Evolutionary conservation across 1,139 yeast genomes (phyloP).

Genomic region (Yamadazyma diddensiae): DNA sequence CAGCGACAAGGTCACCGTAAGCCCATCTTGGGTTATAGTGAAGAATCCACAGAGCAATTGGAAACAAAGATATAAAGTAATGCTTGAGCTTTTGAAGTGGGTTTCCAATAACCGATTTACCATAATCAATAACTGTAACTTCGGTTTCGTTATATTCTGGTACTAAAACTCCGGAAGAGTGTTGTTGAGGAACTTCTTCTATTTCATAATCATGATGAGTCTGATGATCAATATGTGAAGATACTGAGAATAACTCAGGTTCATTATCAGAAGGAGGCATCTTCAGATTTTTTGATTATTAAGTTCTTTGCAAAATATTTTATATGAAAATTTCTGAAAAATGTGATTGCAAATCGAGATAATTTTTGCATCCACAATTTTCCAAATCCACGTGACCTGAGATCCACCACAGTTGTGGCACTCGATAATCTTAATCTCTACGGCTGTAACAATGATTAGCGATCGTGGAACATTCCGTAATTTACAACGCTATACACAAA

Average conservation of each 20-base stretch:
- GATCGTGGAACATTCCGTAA: no score
- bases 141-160: conserved; percentile 42
- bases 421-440: no score
- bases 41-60: conserved; percentile 76
- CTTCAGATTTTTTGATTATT: no score
- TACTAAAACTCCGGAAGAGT: conserved; percentile 16
- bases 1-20: conserved; percentile 82
- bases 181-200: conserved; percentile 3
- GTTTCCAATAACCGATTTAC: conserved; percentile 27
- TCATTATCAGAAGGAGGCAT: conserved; percentile 3
- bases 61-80: conserved; percentile 68
- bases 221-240: conserved; percentile 8
- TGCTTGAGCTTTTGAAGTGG: conserved; percentile 39
- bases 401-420: conserved; percentile 1
- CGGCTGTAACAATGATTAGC: background rate
- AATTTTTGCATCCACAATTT: conserved; percentile 19
- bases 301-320: background rate
- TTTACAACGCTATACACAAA: no score
- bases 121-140: conserved; percentile 49
- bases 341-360: conserved; percentile 3
- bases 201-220: conserved; percentile 10
- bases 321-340: background rate
- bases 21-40: conserved; percentile 82
- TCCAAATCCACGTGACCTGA: conserved; percentile 17
- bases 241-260: conserved; percentile 10